Conservation (phyloP, 495 filamentous ascomycete species). For the Cetradonia linearis region DNA sequence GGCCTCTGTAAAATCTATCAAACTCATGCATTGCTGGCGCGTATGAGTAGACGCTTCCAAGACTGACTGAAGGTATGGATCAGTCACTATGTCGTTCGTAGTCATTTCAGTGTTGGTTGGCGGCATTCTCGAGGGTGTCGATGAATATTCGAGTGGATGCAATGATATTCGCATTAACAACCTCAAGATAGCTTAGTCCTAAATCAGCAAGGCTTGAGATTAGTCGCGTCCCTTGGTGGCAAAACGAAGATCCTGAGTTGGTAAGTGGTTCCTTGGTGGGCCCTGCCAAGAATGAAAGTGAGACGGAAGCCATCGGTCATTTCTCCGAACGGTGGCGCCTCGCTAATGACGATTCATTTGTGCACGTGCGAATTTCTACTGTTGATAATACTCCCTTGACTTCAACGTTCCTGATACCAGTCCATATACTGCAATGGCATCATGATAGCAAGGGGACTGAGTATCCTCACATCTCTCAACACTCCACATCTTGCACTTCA, state of each 20-base stretch:
- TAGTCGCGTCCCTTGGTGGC: background rate
- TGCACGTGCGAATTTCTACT: constrained; percentile 4
- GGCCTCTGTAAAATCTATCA: constrained; percentile 52
- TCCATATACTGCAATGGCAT: background rate
- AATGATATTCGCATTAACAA: background rate
- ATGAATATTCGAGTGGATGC: background rate
- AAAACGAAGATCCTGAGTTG: background rate
- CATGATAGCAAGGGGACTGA: constrained; percentile 2
- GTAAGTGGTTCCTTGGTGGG: background rate
- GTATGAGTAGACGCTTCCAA: constrained; percentile 59
- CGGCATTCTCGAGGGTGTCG: constrained; percentile 6
- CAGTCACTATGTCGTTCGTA: constrained; percentile 53
- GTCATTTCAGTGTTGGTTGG: constrained; percentile 32
- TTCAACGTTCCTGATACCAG: background rate
- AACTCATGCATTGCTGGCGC: constrained; percentile 60
- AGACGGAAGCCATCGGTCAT: background rate
- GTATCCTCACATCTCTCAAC: background rate
- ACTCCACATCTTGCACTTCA: background rate
- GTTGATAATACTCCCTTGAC: background rate
- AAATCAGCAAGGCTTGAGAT: background rate
- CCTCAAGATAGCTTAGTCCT: background rate
- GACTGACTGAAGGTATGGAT: constrained; percentile 59
- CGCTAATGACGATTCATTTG: background rate
- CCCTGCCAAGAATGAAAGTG: background rate
- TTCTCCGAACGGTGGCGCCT: background rate